phyloP scores from a whole-genome alignment of 495 filamentous ascomycete genomes.

The Podospora pseudopauciseta region DNA sequence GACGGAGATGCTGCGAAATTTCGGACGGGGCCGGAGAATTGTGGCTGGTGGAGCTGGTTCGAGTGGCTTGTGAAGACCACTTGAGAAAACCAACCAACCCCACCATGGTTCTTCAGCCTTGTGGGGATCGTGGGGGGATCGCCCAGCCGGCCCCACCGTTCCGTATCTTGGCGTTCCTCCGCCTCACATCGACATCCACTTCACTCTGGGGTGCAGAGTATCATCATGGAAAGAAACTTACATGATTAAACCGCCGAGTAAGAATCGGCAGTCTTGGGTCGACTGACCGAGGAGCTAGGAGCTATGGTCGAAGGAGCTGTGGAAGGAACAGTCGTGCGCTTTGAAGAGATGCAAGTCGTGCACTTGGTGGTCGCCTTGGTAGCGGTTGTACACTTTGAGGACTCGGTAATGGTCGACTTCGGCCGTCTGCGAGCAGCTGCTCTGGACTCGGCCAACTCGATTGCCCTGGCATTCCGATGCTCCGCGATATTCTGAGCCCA shows the following conservation, averaged over 20 bases:
- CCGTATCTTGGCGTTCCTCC: not conserved
- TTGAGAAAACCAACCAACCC: not conserved
- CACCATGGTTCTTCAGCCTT: slow-evolving; percentile 10
- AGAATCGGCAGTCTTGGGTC: not conserved
- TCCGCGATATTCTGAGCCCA: not conserved
- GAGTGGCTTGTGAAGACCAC: slow-evolving; percentile 1
- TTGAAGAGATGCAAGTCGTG: not conserved
- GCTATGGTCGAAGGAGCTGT: too few relatives aligned
- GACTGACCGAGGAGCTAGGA: too few relatives aligned
- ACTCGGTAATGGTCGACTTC: not conserved
- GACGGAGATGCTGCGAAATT: not conserved
- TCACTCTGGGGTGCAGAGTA: not conserved
- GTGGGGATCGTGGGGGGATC: not conserved
- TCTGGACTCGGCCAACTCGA: not conserved
- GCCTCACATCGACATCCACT: not conserved
- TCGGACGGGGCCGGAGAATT: not conserved
- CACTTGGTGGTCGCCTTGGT: not conserved
- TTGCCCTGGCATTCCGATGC: not conserved
- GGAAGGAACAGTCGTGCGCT: too few relatives aligned
- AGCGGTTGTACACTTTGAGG: not conserved
- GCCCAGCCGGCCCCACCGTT: not conserved
- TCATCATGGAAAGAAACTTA: not conserved
- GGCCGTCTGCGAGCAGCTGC: not conserved
- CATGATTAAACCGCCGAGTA: not conserved
- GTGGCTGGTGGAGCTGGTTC: not conserved